Evolutionary conservation across 2,329 filamentous ascomycete species (phyloP), one percentile per base, ranked within the genome.

Genomic region (Xylariaceae sp.): DNA sequence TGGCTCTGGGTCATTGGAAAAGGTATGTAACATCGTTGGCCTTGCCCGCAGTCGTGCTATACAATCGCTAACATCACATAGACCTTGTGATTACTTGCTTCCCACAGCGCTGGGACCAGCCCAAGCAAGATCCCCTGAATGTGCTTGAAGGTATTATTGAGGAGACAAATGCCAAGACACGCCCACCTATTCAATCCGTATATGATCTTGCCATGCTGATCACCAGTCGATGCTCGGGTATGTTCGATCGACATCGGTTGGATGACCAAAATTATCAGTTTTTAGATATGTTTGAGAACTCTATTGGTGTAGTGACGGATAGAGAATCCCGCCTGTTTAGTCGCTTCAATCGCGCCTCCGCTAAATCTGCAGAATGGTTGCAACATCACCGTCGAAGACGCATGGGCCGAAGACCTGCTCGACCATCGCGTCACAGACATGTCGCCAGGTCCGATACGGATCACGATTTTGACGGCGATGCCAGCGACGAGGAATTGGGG

Each of bases 221-320:
- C 45, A 78, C 78, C 2, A 70, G 71, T 44, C 68, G 79, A 32
- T 79, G 80, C 57, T 75, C 71, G 57, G 78, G 76, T 4, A 70
- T 78, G 26, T 84, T 83, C 50, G 78, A 82, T 51, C 69, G 77
- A 6, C 74, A 79, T 45, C 69, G 72, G 3, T 64, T 76, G 37
- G 73, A 72, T 17, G 73, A 81, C 47, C 77, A 80, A 42, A 69
- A 79, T 22, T 81, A 78, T 37, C 77, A 81, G 45, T 83, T 85
- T 39, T 56, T 84, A 1, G 80, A 84, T 47, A 84, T 84, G 75
- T 85, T 85, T 45, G 79, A 83, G 49, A 72, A 71, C 12, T 78
- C 74, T 2, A 82, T 85, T 32, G 81, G 80, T 9, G 61, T 59
- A 2, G 63, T 72, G 2, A 76, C 72, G 17, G 72, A 71, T 55